These are phyloP conservation scores for Penicillium desertorum DNA, from an alignment of 495 filamentous ascomycete species.

Conservation along the genomic window DNA sequence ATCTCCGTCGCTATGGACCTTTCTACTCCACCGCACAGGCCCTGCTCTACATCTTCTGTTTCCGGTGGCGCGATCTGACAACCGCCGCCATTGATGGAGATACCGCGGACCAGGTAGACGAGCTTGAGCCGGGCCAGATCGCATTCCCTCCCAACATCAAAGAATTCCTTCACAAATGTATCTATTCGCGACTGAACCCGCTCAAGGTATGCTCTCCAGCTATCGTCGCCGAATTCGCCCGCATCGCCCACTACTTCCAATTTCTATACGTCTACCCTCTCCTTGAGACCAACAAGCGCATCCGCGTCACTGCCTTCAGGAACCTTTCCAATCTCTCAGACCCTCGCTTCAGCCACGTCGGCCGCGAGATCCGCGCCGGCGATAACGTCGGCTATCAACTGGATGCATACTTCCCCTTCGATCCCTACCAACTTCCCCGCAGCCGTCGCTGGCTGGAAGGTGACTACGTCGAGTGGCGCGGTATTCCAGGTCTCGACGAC, in stretches of 20 bases:
- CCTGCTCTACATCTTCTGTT: constrained; percentile 93
- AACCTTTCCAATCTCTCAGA: constrained; percentile 35
- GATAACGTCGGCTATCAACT: constrained; percentile 72
- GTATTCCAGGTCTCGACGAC: constrained; percentile 68
- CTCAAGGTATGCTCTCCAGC: constrained; percentile 92
- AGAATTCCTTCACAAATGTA: constrained; percentile 66
- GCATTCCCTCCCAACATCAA: constrained; percentile 72
- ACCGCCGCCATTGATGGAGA: constrained; percentile 52
- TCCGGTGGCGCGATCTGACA: constrained; percentile 90
- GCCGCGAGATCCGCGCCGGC: constrained; percentile 62
- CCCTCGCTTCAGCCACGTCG: constrained; percentile 43
- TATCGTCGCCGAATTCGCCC: constrained; percentile 89
- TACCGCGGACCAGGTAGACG: constrained; percentile 50
- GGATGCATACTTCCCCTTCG: constrained; percentile 95
- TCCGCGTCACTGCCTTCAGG: constrained; percentile 65
- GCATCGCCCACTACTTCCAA: constrained; percentile 75
- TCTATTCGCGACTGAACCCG: constrained; percentile 87
- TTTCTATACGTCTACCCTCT: constrained; percentile 85
- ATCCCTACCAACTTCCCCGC: constrained; percentile 84
- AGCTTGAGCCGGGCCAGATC: constrained; percentile 61
- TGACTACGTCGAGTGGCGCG: constrained; percentile 83
- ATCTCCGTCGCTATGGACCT: constrained; percentile 74
- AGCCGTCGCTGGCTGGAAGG: constrained; percentile 82
- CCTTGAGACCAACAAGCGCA: constrained; percentile 86
- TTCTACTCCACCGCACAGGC: constrained; percentile 93